Evolutionary conservation across 495 filamentous ascomycete species (phyloP).

Genomic region (Lindgomyces ingoldianus): DNA sequence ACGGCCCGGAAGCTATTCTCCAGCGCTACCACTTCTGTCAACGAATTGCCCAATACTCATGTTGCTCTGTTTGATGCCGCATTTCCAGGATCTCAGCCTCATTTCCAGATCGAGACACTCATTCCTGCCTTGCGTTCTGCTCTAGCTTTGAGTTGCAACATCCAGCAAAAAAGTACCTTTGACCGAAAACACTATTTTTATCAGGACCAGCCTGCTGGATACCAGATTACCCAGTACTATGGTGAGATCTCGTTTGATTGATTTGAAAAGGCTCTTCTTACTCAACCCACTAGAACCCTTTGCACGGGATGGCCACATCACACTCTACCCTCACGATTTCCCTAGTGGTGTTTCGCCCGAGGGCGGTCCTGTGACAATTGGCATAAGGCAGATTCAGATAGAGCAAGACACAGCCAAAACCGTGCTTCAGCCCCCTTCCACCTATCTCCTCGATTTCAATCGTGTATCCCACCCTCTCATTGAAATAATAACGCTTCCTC

Average conservation of each 20-base stretch:
- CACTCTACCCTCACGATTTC: conserved; percentile 67
- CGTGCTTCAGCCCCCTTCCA: conserved; percentile 68
- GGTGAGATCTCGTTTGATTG: conserved; percentile 47
- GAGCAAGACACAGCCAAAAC: conserved; percentile 99
- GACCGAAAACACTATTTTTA: conserved; percentile 99
- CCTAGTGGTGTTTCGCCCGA: conserved; percentile 67
- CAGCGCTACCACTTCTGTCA: conserved; percentile 66
- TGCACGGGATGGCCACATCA: conserved; percentile 71
- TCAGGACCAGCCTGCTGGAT: conserved; percentile 93
- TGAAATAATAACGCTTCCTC: conserved; percentile 89
- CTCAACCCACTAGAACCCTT: conserved; percentile 63
- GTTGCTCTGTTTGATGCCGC: conserved; percentile 88
- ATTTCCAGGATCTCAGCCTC: conserved; percentile 83
- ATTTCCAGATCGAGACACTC: conserved; percentile 79
- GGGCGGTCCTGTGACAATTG: conserved; percentile 67
- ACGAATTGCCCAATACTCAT: conserved; percentile 75
- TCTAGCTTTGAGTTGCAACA: conserved; percentile 75
- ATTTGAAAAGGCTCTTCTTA: background rate
- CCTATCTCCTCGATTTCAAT: conserved; percentile 90
- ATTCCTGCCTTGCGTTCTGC: conserved; percentile 89
- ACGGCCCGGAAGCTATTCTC: conserved; percentile 85
- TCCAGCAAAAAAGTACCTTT: conserved; percentile 75
- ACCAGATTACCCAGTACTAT: conserved; percentile 97
- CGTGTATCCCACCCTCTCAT: conserved; percentile 86
- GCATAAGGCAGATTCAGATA: conserved; percentile 91